Base-by-base conservation (phyloP, 495 filamentous ascomycete species). In the Viridothelium virens region DNA sequence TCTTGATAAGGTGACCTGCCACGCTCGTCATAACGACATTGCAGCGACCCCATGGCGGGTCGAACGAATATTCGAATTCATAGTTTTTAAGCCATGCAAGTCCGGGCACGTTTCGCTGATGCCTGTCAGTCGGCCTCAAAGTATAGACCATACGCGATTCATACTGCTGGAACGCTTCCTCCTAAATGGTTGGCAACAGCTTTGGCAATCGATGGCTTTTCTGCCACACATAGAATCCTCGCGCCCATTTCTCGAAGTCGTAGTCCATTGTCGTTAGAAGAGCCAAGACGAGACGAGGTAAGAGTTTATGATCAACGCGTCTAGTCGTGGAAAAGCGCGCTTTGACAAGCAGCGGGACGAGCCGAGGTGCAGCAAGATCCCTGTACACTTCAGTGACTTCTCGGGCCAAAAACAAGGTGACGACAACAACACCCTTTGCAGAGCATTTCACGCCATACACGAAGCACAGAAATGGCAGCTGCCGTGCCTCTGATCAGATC, bases 121-220 rank as follows among this genome's bases (percentile, higher is more conserved):
- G 18, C 7, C 36, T 59, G 53, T 59, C 9, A 59, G 53, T 14
- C 7, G 31, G 53, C 0, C 14, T 36, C 25, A 59, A 36, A 36
- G 33, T 34, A 9, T 5, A 0, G 0, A n/a, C 4, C n/a, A 63
- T 18, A 18, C 7, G 50, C 47, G 14, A 65, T 11, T 1, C 53
- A 14, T 14, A 59, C 53, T n/a, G 53, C 53, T 1, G 53, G 53
- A 7, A 59, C 53, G 18, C 18, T 59, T 36, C 53, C 53, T 34
- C 53, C 37, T 61, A 98, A 82, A 78, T 97, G 93, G 62, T 86
- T 83, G 39, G 94, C 89, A 62, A 98, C 95, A 56, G 94, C 91
- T 77, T 91, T 96, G 63, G 94, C 89, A 66, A 98, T 97, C 41
- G 92, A 92, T 63, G 92, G 92, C 78, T 98, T 98, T 74, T 98